Evolutionary conservation across 1,284 basidiomycete genomes (phyloP), one percentile per base, ranked within the genome.

Genomic region (Ustilago bromivora): DNA sequence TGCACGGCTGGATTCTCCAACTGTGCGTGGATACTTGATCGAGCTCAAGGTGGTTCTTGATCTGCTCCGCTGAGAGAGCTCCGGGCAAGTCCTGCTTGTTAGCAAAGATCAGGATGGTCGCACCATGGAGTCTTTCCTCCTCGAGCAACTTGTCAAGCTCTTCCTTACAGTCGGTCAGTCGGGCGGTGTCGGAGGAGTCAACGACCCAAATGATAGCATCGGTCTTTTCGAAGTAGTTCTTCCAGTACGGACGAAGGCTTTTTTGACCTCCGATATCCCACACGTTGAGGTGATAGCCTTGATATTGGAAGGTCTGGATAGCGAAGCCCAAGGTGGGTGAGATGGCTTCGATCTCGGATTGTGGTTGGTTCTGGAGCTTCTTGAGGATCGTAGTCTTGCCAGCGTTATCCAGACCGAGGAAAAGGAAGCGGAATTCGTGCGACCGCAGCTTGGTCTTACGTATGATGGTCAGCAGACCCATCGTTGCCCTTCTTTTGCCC

Each of bases 201-300:
- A 99, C 96, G 17, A 99, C 97, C 97, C 97, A 99, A 38, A 99
- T 94, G 55, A 99, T 89, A 4, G 94, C 96, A 87, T 99, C 97
- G 6, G 97, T 99, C 87, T 95, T 93, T 87, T 99, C 97, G 83
- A 99, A 99, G 88, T 99, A 99, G 87, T 99, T 99, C 38, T 95
- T 89, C 97, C 97, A 99, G 87, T 99, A 99, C 2, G 97, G 96
- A 28, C 97, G 90, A 51, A 99, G 90, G 0, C 95, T 96, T 61
- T 92, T 91, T 87, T 99, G 97, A 12, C 97, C 97, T 34, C 97
- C 97, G 38, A 99, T 95, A 86, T 99, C 97, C 97, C 96, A 72
- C 11, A 76, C 57, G 46, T 75, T 47, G 46, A 72, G 46, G 34
- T 67, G 62, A 89, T 87, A 97, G 93, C 92, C 93, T 87, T 91